Evolutionary conservation across 2,329 filamentous ascomycete genomes (phyloP).

Genomic region (Periglandula ipomoeae): DNA sequence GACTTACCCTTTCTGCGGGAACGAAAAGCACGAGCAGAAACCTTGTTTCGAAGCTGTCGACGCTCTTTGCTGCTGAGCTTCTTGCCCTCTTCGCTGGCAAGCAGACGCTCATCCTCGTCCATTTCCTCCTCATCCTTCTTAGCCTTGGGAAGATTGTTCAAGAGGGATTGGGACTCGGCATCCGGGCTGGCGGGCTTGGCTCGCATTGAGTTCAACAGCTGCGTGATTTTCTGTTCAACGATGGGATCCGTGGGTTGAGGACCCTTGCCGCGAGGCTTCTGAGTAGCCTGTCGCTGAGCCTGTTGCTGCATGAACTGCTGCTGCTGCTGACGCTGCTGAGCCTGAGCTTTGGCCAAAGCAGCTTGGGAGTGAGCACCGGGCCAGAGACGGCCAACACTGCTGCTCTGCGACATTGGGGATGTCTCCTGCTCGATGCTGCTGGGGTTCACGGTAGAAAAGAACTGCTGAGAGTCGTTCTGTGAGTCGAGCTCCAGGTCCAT

Average conservation of each 20-base stretch:
- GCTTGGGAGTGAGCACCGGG: slow-evolving; percentile 92
- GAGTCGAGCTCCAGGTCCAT: slow-evolving; percentile 53
- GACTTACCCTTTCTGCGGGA: slow-evolving; percentile 91
- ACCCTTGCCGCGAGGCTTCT: slow-evolving; percentile 41
- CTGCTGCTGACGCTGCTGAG: slow-evolving; percentile 56
- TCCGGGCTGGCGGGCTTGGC: slow-evolving; percentile 54
- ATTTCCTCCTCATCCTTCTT: slow-evolving; percentile 98
- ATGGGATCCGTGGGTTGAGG: slow-evolving; percentile 54
- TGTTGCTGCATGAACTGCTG: slow-evolving; percentile 41
- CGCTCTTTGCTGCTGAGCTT: slow-evolving; percentile 98
- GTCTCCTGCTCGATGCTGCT: slow-evolving; percentile 57
- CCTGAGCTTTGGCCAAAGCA: slow-evolving; percentile 63
- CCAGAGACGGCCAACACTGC: slow-evolving; percentile 65
- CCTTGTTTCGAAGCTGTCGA: slow-evolving; percentile 96
- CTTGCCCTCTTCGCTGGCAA: slow-evolving; percentile 97
- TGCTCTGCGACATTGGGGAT: slow-evolving; percentile 40
- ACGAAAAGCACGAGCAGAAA: slow-evolving; percentile 93
- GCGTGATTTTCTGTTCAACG: slow-evolving; percentile 88
- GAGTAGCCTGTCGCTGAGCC: slow-evolving; percentile 38
- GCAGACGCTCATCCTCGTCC: slow-evolving; percentile 90
- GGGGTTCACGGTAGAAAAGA: slow-evolving; percentile 61
- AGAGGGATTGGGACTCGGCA: slow-evolving; percentile 32
- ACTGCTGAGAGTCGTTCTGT: slow-evolving; percentile 48
- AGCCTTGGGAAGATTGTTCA: slow-evolving; percentile 61
- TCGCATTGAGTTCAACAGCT: slow-evolving; percentile 86